Percentiles rank a stretch among this genome's conserved stretches.
These are phyloP conservation scores for Phyllachora maydis DNA, from an alignment of 2,329 filamentous ascomycete species.

Conservation along the genomic window DNA sequence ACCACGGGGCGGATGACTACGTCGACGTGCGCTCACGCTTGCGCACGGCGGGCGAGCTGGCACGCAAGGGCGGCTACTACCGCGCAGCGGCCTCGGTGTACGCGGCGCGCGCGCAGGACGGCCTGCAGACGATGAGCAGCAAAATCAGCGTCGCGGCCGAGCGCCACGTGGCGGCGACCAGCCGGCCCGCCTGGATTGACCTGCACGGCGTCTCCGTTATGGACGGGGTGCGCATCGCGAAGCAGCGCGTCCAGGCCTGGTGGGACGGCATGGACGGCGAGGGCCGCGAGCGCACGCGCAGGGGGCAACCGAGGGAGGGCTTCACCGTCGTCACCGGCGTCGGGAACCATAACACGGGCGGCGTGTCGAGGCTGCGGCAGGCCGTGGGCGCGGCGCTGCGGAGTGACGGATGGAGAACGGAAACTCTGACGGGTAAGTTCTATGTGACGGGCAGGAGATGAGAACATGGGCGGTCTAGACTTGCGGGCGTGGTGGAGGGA, in stretches of 20 bases:
- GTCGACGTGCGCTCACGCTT: no score
- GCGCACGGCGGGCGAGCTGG: conserved; percentile 5
- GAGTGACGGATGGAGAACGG: conserved; percentile 66
- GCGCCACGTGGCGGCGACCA: conserved; percentile 45
- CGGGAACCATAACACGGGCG: conserved; percentile 59
- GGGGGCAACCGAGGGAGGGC: conserved; percentile 24
- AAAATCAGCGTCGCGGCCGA: conserved; percentile 47
- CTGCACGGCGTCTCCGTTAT: conserved; percentile 68
- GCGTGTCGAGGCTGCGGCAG: conserved; percentile 54
- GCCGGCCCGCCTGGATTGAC: conserved; percentile 41
- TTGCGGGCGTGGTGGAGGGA: no score
- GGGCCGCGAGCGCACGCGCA: conserved; percentile 35
- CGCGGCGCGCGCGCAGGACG: conserved; percentile 45
- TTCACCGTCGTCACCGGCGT: conserved; percentile 66
- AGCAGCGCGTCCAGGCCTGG: conserved; percentile 47
- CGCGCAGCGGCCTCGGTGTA: conserved; percentile 61
- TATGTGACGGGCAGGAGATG: conserved; percentile 37
- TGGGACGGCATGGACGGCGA: conserved; percentile 52
- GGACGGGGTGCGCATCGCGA: conserved; percentile 63
- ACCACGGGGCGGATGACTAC: no score
- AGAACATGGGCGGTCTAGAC: no score
- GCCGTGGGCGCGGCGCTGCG: conserved; percentile 60
- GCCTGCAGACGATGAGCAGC: conserved; percentile 26
- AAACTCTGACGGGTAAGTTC: conserved; percentile 50
- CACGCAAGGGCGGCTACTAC: conserved; percentile 46